Evolutionary conservation across 2,329 filamentous ascomycete species (phyloP).

Genomic region (Sporothrix pseudoabietina): DNA sequence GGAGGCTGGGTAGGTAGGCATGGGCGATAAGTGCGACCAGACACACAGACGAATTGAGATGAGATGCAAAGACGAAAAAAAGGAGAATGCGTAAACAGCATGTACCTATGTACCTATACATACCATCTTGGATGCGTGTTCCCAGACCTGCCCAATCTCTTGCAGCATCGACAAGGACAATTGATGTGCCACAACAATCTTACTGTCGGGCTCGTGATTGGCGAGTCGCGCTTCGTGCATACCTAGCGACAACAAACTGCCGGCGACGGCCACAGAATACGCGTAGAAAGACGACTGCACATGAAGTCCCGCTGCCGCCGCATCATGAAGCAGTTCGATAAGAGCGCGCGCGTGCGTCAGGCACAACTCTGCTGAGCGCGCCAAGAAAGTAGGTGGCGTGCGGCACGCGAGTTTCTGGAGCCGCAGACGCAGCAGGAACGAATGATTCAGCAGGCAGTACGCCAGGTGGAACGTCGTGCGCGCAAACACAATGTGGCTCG

Average conservation of each 20-base stretch:
- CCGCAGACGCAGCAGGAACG: background rate
- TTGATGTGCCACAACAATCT: background rate
- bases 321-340: background rate
- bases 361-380: background rate
- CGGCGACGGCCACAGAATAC: background rate
- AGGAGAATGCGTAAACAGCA: background rate
- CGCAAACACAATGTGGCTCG: constrained; percentile 9
- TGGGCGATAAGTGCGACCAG: background rate
- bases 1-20: background rate
- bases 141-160: background rate
- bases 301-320: background rate
- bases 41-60: background rate
- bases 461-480: background rate
- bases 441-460: background rate
- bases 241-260: background rate
- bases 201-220: background rate
- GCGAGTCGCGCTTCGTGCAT: background rate
- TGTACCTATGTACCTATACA: background rate
- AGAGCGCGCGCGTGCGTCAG: background rate
- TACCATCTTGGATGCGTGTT: constrained; percentile 14
- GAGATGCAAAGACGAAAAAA: background rate
- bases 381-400: background rate
- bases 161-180: background rate
- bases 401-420: background rate
- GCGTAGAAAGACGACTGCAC: constrained; percentile 3